Conservation (phyloP, 2,329 filamentous ascomycete genomes). For the Purpureocillium lavendulum region DNA sequence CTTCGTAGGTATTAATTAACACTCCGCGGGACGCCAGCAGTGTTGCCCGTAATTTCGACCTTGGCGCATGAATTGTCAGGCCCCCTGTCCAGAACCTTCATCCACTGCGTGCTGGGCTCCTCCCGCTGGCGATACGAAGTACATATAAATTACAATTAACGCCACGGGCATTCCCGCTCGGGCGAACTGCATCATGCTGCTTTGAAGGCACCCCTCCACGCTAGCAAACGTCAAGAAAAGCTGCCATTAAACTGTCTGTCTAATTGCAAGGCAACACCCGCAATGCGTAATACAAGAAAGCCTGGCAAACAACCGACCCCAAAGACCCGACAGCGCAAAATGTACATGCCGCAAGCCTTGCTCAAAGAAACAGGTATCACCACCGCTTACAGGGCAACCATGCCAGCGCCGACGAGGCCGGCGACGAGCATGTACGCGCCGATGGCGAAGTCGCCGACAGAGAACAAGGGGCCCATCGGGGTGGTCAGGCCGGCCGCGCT, state of each 20-base stretch:
- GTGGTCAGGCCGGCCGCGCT: constrained; percentile 29
- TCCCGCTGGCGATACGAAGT: too few relatives aligned
- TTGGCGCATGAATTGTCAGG: too few relatives aligned
- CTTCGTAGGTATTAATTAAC: too few relatives aligned
- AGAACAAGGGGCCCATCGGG: constrained; percentile 29
- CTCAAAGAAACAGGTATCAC: constrained; percentile 7
- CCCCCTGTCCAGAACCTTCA: too few relatives aligned
- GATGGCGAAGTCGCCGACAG: constrained; percentile 37
- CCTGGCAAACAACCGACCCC: not conserved
- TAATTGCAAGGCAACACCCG: constrained; percentile 15
- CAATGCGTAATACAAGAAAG: constrained; percentile 15
- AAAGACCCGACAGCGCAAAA: constrained; percentile 1
- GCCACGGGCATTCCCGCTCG: too few relatives aligned
- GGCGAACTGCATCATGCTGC: too few relatives aligned
- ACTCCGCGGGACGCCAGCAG: too few relatives aligned
- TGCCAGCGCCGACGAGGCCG: constrained; percentile 41
- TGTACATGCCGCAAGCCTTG: constrained; percentile 6
- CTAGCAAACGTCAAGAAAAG: too few relatives aligned
- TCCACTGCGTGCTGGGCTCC: too few relatives aligned
- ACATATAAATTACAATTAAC: too few relatives aligned
- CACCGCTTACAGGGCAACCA: constrained; percentile 41
- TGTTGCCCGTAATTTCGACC: too few relatives aligned
- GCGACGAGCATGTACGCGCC: constrained; percentile 45
- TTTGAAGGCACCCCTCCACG: too few relatives aligned
- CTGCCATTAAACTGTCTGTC: constrained; percentile 13